These are phyloP conservation scores for Talaromyces ruber DNA, from an alignment of 495 filamentous ascomycete species.

Conservation along the genomic window DNA sequence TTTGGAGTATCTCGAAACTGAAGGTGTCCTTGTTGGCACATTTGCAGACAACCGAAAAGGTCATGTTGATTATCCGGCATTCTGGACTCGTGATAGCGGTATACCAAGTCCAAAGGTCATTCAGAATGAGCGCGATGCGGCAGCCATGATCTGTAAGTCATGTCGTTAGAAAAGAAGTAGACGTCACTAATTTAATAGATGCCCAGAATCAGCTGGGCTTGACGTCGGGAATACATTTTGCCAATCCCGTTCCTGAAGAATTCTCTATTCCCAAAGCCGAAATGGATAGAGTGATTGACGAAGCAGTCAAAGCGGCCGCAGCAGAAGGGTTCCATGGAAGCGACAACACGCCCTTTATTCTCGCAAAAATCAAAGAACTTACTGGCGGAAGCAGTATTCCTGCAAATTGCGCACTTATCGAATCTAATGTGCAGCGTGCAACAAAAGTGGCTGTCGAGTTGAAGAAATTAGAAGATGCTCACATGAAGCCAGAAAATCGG, in stretches of 20 bases:
- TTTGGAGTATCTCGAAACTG: constrained; percentile 89
- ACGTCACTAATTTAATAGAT: constrained; percentile 29
- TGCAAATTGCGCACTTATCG: constrained; percentile 71
- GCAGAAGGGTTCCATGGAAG: constrained; percentile 61
- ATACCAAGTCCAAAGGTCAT: constrained; percentile 67
- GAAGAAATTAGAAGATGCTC: constrained; percentile 46
- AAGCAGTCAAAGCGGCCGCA: constrained; percentile 65
- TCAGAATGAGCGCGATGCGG: constrained; percentile 69
- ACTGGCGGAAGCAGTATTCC: constrained; percentile 61
- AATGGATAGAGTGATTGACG: constrained; percentile 65
- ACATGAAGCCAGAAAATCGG: constrained; percentile 22
- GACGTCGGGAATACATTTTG: constrained; percentile 69
- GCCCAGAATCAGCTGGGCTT: constrained; percentile 57
- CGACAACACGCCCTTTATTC: constrained; percentile 82
- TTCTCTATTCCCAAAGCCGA: constrained; percentile 59
- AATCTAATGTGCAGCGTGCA: constrained; percentile 71
- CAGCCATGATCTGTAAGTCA: constrained; percentile 67
- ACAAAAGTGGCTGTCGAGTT: constrained; percentile 73
- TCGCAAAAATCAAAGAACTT: constrained; percentile 71
- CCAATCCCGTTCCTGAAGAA: constrained; percentile 75
- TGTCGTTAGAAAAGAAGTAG: neutral
- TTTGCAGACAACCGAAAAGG: constrained; percentile 71
- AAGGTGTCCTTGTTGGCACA: constrained; percentile 78
- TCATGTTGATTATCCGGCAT: constrained; percentile 75
- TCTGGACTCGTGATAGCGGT: constrained; percentile 82